Base-by-base conservation (phyloP, 2,329 filamentous ascomycete species). In the Talaromyces sp. region DNA sequence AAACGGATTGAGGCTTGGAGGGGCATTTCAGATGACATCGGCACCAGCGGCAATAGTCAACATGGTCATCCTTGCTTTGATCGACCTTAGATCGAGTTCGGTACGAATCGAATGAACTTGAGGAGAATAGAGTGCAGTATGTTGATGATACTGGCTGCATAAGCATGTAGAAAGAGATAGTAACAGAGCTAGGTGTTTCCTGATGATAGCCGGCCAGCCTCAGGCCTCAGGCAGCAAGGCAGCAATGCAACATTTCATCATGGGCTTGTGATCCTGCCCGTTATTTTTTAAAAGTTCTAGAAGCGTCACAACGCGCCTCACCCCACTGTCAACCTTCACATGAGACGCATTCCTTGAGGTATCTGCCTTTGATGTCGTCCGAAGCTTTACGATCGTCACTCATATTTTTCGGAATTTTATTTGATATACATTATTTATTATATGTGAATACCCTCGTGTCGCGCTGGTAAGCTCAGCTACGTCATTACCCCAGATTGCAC, bases 261-360 rank as follows among this genome's bases (percentile, higher is more conserved):
- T 55, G 18, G 54, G 33, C 44, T 28, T 50, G 14, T 31, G 46
- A 50, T 44, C 23, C 11, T 57, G 54, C 37, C n/a, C 52, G 37
- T 40, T 28, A n/a, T 58, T 21, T 39, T 37, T 48, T 50, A 14
- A 21, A 54, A 31, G 23, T 68, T 68, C 66, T 68, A 66, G 66
- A 68, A 68, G 63, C 63, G 60, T 68, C 66, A 60, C 61, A 62
- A 50, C 62, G 58, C 55, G 14, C 37, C 37, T 23, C 55, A 37
- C 48, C 59, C 58, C 59, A 16, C 59, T 46, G 44, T 39, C 54
- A 14, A 28, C 18, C 37, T 37, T 37, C 31, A 35, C 18, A 35
- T 37, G 50, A 31, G 16, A 33, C 18, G 23, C 35, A 5, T 11
- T 56, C 33, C 33, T n/a, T 23, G 35, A 42, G 3, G 21, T 28